phyloP scores from a whole-genome alignment of 2,329 filamentous ascomycete genomes.

The Knoxdaviesia proteae region DNA sequence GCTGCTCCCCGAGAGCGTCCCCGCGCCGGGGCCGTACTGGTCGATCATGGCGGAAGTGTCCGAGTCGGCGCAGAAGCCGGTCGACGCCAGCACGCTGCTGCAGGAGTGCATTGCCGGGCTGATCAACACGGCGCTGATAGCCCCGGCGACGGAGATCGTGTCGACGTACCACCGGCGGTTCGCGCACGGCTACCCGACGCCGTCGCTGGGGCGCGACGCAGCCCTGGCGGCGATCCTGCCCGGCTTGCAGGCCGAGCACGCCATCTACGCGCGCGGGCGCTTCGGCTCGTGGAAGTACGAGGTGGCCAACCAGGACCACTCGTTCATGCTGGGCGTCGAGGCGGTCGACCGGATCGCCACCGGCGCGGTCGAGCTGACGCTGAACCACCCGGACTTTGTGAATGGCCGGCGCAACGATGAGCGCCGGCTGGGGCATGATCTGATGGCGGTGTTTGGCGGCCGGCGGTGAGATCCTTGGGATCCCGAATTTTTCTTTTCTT shows the following conservation, averaged over 20 bases:
- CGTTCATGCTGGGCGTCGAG: constrained; percentile 92
- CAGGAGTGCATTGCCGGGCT: constrained; percentile 88
- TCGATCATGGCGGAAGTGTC: constrained; percentile 99
- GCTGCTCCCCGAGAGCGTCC: constrained; percentile 49
- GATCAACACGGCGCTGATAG: constrained; percentile 94
- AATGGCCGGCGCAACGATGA: constrained; percentile 54
- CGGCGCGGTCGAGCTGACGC: constrained; percentile 73
- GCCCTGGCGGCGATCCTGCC: constrained; percentile 84
- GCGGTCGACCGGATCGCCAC: constrained; percentile 78
- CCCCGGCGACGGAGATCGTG: constrained; percentile 79
- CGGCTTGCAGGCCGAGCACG: constrained; percentile 62
- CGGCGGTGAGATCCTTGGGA: constrained; percentile 2
- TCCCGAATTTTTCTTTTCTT: background rate
- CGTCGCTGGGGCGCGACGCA: constrained; percentile 82
- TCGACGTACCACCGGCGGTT: constrained; percentile 97
- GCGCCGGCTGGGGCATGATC: constrained; percentile 24
- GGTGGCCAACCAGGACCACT: constrained; percentile 91
- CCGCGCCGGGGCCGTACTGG: constrained; percentile 91
- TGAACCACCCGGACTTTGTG: constrained; percentile 95
- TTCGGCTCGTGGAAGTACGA: constrained; percentile 99
- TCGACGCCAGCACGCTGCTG: constrained; percentile 67
- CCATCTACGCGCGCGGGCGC: constrained; percentile 85
- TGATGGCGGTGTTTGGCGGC: constrained; percentile 1
- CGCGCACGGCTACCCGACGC: constrained; percentile 95
- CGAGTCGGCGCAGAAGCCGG: constrained; percentile 86